phyloP scores from a whole-genome alignment of 177 flowering plant species.

The Vitis hybrid region DNA sequence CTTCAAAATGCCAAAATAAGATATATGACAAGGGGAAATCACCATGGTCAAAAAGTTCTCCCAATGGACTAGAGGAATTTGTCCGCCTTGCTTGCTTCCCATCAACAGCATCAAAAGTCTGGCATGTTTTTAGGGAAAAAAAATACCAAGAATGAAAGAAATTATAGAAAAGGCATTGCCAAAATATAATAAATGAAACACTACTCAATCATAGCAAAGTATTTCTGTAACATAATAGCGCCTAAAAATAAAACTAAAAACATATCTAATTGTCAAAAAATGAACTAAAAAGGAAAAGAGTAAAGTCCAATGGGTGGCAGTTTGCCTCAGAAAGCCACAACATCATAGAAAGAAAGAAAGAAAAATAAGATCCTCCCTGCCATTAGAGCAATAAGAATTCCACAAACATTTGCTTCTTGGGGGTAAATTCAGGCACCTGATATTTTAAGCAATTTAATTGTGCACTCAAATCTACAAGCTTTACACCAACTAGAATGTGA shows the following conservation, averaged over 20 bases:
- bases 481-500: neutral
- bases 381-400: neutral
- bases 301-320: neutral
- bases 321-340: neutral
- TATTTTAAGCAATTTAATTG: too few relatives aligned
- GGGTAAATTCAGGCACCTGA: too few relatives aligned
- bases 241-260: neutral
- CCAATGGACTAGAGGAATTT: constrained; percentile 96
- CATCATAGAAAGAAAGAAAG: too few relatives aligned
- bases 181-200: constrained; percentile 2
- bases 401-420: neutral
- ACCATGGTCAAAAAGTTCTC: constrained; percentile 99
- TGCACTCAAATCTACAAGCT: neutral
- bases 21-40: constrained; percentile 17
- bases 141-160: neutral
- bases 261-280: neutral
- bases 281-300: neutral
- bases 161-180: neutral
- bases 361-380: too few relatives aligned
- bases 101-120: constrained; percentile 99
- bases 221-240: neutral
- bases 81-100: constrained; percentile 99
- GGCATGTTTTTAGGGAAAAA: constrained; percentile 6
- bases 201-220: too few relatives aligned
- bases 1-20: constrained; percentile 3